Conservation (phyloP, 192 early-diverging fungal species). For the Backusella tarrabulga region DNA sequence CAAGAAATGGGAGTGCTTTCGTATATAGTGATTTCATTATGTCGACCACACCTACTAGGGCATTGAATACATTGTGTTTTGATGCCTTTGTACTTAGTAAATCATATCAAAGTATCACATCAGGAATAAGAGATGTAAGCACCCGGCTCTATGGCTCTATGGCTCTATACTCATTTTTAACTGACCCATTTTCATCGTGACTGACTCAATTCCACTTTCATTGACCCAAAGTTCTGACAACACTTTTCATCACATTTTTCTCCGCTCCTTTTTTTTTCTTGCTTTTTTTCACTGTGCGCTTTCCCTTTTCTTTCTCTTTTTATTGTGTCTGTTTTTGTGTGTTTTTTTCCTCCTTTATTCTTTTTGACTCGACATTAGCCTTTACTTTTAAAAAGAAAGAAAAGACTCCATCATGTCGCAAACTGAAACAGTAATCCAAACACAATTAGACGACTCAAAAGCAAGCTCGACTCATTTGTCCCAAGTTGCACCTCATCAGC, state of each 20-base stretch:
- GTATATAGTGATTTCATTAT: no score
- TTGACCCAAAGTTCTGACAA: background rate
- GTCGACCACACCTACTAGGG: no score
- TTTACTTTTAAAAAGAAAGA: background rate
- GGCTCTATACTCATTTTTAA: background rate
- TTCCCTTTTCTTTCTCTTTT: no score
- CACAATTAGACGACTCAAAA: background rate
- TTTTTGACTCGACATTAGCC: background rate
- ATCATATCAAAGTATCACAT: no score
- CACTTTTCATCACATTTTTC: background rate
- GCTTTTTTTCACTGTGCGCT: background rate
- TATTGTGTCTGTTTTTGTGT: no score
- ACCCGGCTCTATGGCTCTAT: no score
- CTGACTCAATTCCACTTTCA: no score
- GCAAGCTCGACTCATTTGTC: background rate
- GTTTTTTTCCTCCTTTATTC: background rate
- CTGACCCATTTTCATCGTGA: background rate
- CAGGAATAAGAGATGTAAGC: no score
- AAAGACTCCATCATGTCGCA: background rate
- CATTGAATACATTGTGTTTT: no score
- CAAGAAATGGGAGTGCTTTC: no score
- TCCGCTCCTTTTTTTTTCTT: background rate
- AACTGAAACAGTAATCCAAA: background rate
- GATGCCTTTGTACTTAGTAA: no score
- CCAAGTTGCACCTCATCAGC: background rate